Conservation (phyloP, 23 red algal genomes). For the Gracilaria caudata region DNA sequence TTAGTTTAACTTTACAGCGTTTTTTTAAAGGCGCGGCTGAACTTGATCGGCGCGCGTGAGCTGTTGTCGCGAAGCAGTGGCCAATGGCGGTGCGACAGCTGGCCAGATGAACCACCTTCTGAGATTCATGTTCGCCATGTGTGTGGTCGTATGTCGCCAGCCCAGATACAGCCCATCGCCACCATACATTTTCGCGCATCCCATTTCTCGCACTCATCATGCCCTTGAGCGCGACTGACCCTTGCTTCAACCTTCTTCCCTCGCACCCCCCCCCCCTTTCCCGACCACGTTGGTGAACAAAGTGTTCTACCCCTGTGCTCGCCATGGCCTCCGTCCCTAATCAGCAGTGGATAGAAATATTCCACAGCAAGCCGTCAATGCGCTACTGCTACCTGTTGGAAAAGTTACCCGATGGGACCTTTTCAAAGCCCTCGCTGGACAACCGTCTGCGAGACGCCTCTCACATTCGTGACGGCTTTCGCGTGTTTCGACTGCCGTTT, state of each 20-base stretch:
- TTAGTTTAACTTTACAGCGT: too few relatives aligned
- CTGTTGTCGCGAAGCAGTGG: too few relatives aligned
- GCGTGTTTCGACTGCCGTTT: slow-evolving; percentile 74
- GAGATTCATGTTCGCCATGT: not conserved
- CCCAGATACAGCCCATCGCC: too few relatives aligned
- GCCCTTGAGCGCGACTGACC: too few relatives aligned
- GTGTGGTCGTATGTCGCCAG: too few relatives aligned
- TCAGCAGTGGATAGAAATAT: slow-evolving; percentile 80
- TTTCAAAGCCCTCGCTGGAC: slow-evolving; percentile 33
- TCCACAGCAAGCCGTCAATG: slow-evolving; percentile 87
- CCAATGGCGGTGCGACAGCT: not conserved
- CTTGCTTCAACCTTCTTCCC: too few relatives aligned
- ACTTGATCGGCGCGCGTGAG: too few relatives aligned
- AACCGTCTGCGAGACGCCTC: slow-evolving; percentile 68
- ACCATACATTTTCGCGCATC: too few relatives aligned
- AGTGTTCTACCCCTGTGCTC: not conserved
- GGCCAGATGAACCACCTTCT: not conserved
- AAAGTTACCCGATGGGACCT: slow-evolving; percentile 35
- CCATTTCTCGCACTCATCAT: too few relatives aligned
- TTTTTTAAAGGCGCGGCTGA: too few relatives aligned
- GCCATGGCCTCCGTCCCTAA: slow-evolving; percentile 21
- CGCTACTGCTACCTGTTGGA: slow-evolving; percentile 55
- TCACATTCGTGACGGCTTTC: slow-evolving; percentile 77
- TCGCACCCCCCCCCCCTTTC: too few relatives aligned
- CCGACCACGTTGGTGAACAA: too few relatives aligned